Evolutionary conservation across 1,284 basidiomycete genomes (phyloP).

Genomic region (Ceratobasidium sp.): DNA sequence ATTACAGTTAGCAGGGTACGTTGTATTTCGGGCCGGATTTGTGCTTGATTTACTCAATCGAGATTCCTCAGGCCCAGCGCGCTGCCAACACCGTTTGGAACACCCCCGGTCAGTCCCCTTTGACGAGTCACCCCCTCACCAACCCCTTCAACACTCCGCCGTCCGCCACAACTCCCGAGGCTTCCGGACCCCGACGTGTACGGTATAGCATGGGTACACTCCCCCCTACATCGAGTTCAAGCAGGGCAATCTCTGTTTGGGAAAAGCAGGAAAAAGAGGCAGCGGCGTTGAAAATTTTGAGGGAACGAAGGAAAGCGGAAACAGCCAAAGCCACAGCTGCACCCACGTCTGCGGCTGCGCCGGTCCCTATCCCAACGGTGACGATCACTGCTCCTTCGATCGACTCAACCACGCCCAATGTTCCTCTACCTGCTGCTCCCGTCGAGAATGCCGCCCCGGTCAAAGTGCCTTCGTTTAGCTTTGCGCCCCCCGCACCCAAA

Average conservation of each 20-base stretch:
- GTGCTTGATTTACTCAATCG: constrained; percentile 1
- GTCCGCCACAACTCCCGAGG: constrained; percentile 24
- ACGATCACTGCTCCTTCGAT: constrained; percentile 17
- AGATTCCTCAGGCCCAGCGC: constrained; percentile 29
- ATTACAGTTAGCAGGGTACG: constrained; percentile 32
- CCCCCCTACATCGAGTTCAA: constrained; percentile 13
- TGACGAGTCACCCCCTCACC: constrained; percentile 17
- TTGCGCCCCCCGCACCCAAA: constrained; percentile 27
- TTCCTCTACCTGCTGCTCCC: constrained; percentile 1
- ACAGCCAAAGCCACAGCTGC: constrained; percentile 11
- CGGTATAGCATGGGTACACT: constrained; percentile 33
- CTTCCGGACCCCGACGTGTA: constrained; percentile 26
- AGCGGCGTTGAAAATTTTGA: constrained; percentile 23
- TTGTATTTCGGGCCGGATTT: not conserved
- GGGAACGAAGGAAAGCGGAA: constrained; percentile 27
- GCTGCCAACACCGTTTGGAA: constrained; percentile 35
- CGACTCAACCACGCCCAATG: not conserved
- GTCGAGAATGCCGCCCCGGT: not conserved
- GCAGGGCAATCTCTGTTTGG: constrained; percentile 25
- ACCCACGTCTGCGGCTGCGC: not conserved
- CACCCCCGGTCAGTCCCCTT: constrained; percentile 34
- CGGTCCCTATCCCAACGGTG: not conserved
- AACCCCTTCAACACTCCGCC: constrained; percentile 37
- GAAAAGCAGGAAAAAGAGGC: constrained; percentile 39
- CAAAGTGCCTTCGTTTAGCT: constrained; percentile 23